Evolutionary conservation across 768 basidiomycete genomes (phyloP), one percentile per base, ranked within the genome.

Genomic region (Cystofilobasidium macerans): DNA sequence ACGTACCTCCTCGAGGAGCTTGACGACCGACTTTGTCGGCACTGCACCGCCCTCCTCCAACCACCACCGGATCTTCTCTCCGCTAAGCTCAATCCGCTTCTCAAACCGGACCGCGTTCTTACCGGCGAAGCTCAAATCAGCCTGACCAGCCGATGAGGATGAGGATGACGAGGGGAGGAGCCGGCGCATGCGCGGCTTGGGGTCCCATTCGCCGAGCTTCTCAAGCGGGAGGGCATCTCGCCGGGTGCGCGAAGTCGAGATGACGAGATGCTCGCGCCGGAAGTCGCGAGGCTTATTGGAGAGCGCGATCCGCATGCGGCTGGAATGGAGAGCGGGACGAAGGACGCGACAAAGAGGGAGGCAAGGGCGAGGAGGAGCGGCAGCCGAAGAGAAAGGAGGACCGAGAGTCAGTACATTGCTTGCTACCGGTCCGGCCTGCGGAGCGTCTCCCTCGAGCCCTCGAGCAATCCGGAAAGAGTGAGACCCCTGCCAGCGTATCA

Each of bases 61-160:
- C 94, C 94, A 98, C 73, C 88, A 90, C 66, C 81, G 81, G 75
- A 98, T 89, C 74, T 94, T 83, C 71, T 88, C 85, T 30, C 86
- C 85, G 75, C 90, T 91, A 92, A 93, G 97, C 71, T 86, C 82
- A 64, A 97, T 80, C 38, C 82, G 84, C 77, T 92, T 94, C 69
- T 76, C 73, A 48, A 71, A 74, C 57, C 65, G 65, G 3, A 68
- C 51, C 42, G 62, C 58, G 22, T 48, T 63, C 48, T 18, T 56
- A 11, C 66, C 66, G 13, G 66, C 66, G n/a, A 35, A 66, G 58
- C 43, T 60, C 35, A 43, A 13, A 11, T 30, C 38, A 6, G 24
- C 47, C 48, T 11, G 18, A 3, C 2, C 51, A 5, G 51, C 9
- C 20, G 33, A 38, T 58, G n/a, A 28, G 36, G 40, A 7, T 43